phyloP scores from a whole-genome alignment of 805 yeast species.

The Saturnispora gosingensis region DNA sequence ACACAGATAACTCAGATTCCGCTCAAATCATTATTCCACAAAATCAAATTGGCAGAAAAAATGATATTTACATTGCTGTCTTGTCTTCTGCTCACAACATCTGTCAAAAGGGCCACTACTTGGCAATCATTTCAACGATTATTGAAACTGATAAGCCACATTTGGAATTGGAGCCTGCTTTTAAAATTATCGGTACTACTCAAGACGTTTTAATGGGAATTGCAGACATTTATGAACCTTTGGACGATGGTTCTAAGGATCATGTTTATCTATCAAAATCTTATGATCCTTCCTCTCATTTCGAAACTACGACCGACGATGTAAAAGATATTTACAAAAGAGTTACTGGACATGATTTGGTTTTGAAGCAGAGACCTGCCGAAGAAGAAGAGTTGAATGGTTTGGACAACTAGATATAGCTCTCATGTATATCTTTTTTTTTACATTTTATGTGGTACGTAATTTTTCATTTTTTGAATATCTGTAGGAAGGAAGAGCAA shows the following conservation, averaged over 20 bases:
- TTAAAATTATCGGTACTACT: conserved; percentile 73
- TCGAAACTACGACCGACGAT: conserved; percentile 93
- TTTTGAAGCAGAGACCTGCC: conserved; percentile 64
- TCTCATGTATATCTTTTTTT: neutral
- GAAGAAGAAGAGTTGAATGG: conserved; percentile 47
- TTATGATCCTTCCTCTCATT: conserved; percentile 91
- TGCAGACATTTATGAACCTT: conserved; percentile 83
- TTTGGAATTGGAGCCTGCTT: conserved; percentile 86
- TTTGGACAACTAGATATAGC: conserved; percentile 12
- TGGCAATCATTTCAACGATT: conserved; percentile 90
- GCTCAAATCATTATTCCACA: conserved; percentile 94
- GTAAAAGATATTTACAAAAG: conserved; percentile 90
- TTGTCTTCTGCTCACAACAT: conserved; percentile 86
- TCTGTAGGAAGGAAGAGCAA: neutral
- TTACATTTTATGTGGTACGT: neutral
- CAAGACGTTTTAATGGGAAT: conserved; percentile 89
- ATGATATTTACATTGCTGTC: conserved; percentile 90
- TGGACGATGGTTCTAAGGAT: conserved; percentile 70
- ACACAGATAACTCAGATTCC: conserved; percentile 75
- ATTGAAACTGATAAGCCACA: conserved; percentile 92
- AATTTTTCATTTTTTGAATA: neutral
- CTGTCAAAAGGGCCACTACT: conserved; percentile 75
- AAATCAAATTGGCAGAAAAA: conserved; percentile 84
- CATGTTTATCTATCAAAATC: conserved; percentile 78
- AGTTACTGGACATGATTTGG: conserved; percentile 86